phyloP scores from a whole-genome alignment of 345 rosid genomes.

The Eucalyptus decipiens region DNA sequence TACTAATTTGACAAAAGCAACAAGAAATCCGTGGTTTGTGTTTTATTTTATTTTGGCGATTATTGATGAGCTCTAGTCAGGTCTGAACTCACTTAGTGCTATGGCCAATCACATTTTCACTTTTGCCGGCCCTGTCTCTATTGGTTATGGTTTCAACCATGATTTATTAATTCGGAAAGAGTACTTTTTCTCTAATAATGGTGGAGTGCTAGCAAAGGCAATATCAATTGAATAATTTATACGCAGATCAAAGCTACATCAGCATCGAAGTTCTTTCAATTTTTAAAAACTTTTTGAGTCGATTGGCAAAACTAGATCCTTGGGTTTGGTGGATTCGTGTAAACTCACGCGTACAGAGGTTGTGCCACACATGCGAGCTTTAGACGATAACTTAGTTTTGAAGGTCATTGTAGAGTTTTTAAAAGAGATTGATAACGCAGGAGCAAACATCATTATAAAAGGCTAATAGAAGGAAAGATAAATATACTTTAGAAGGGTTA shows the following conservation, averaged over 20 bases:
- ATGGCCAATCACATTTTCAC: not conserved
- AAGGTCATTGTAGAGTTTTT: not conserved
- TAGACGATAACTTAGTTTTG: not conserved
- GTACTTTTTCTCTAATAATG: not conserved
- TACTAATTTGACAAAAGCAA: not conserved
- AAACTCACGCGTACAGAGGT: not conserved
- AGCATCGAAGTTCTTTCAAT: not conserved
- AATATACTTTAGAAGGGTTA: not conserved
- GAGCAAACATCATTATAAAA: not conserved
- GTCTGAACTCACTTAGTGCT: not conserved
- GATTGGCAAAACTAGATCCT: not conserved
- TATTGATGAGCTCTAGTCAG: not conserved
- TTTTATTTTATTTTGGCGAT: not conserved
- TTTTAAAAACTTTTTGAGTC: not conserved
- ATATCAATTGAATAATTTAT: not conserved
- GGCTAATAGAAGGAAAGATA: not conserved
- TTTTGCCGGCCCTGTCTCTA: not conserved
- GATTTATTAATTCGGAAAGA: not conserved
- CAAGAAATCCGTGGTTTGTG: not conserved
- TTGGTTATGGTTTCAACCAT: not conserved
- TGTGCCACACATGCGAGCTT: not conserved
- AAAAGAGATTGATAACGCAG: not conserved
- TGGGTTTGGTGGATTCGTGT: not conserved
- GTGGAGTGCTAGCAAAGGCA: not conserved
- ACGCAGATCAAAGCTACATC: not conserved